Conservation (phyloP, 139 green algal genomes). For the Coelastrella sp. region DNA sequence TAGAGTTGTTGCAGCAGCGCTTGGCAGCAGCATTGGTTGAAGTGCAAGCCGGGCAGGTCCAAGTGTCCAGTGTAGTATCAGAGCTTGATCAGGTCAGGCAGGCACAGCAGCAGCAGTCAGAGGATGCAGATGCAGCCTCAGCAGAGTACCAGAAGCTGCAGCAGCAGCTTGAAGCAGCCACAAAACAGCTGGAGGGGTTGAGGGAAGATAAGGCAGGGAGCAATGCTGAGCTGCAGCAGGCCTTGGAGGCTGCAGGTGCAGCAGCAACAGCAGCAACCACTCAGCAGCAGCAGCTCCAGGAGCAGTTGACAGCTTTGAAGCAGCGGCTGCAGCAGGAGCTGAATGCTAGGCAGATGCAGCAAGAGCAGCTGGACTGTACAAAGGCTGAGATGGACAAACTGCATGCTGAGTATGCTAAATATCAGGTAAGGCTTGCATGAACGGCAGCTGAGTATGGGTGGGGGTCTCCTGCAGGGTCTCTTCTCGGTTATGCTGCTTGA, state of each 20-base stretch:
- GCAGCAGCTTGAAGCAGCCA: not conserved
- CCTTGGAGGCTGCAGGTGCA: not conserved
- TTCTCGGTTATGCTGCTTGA: no score
- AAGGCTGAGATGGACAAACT: not conserved
- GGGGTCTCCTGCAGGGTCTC: no score
- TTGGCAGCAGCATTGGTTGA: not conserved
- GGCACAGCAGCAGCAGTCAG: not conserved
- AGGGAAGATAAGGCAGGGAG: not conserved
- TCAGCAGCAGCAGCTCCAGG: not conserved
- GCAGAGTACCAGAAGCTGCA: not conserved
- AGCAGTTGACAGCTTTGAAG: not conserved
- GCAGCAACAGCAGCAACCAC: not conserved
- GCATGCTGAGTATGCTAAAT: not conserved
- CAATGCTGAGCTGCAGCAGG: not conserved
- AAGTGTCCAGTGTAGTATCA: not conserved
- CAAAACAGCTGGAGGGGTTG: not conserved
- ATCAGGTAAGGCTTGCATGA: not conserved
- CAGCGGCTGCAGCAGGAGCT: slow-evolving; percentile 32
- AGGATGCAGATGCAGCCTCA: not conserved
- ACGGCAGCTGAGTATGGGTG: no score
- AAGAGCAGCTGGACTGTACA: not conserved
- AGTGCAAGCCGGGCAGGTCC: not conserved
- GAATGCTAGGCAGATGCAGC: no score
- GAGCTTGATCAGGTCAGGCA: not conserved
- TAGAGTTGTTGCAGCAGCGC: slow-evolving; percentile 26